These are phyloP conservation scores for Fusarium miscanthi DNA, from an alignment of 2,329 filamentous ascomycete species.

Conservation along the genomic window DNA sequence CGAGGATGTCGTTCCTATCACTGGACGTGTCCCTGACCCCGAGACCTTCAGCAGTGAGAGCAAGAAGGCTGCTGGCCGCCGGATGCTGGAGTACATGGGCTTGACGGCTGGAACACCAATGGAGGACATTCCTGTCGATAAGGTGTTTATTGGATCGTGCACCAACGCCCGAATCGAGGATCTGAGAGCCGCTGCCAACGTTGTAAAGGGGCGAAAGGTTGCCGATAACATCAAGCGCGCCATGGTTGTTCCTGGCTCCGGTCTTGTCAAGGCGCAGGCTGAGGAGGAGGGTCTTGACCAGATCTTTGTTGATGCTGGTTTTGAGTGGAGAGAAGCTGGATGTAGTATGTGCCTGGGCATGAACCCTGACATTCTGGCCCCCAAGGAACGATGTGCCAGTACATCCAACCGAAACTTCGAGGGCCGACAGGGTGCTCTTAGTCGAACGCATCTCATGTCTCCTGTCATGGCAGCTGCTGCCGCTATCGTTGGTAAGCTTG, in stretches of 20 bases:
- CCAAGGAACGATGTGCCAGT: conserved; percentile 91
- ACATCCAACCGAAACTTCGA: conserved; percentile 99
- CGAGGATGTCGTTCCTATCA: conserved; percentile 96
- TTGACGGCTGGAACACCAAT: conserved; percentile 86
- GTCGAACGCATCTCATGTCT: conserved; percentile 95
- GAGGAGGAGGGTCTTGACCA: conserved; percentile 93
- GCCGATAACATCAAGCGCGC: conserved; percentile 91
- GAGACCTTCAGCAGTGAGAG: conserved; percentile 83
- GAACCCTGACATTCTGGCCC: conserved; percentile 97
- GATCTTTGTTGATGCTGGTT: conserved; percentile 91
- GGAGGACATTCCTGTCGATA: conserved; percentile 92
- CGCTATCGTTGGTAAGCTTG: conserved; percentile 88
- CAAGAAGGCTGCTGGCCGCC: conserved; percentile 82
- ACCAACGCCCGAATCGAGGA: conserved; percentile 98
- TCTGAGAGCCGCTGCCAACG: conserved; percentile 83
- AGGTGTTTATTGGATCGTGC: conserved; percentile 98
- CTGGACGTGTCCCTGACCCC: conserved; percentile 87
- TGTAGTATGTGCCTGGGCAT: conserved; percentile 99
- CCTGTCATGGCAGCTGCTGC: conserved; percentile 96
- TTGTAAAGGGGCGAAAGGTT: conserved; percentile 89
- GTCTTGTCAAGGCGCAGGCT: conserved; percentile 90
- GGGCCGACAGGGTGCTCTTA: conserved; percentile 90
- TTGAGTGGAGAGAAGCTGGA: conserved; percentile 97
- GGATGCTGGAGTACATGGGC: conserved; percentile 97
- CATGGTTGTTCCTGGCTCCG: conserved; percentile 96